Evolutionary conservation across 306 rosid genomes (phyloP), one percentile per base, ranked within the genome.

Genomic region (Pueraria montana): DNA sequence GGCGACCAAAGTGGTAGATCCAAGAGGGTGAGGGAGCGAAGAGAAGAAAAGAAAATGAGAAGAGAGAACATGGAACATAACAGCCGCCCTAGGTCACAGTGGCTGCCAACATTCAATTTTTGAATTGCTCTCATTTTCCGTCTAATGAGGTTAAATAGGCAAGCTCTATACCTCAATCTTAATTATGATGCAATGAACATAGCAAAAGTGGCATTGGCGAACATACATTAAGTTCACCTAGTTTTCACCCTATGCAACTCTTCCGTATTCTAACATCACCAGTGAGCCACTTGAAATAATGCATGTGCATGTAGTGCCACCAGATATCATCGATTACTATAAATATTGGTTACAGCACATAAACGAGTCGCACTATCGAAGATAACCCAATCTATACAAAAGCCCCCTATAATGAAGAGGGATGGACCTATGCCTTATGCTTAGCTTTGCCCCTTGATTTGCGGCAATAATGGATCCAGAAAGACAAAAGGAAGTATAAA

Each of bases 371-470:
- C 65, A 58, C 17, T 23, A 26, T 59, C 36, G 17, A 83, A 26
- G 64, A 55, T 63, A 70, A 11, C 30, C 17, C 48, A 79, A 53
- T 64, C 72, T 85, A 58, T 75, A 80, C 69, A 83, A n/a, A 70
- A 56, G 5, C 74, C 55, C 16, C 10, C 10, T 6, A 34, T 34
- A 34, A 34, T 5, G 8, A 58, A 71, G 64, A 18, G 63, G 59
- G 40, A 30, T 32, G 16, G 27, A 78, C 80, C 71, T 59, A 40
- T 40, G 82, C 40, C 80, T 80, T n/a, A n/a, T n/a, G n/a, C n/a
- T n/a, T 69, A 63, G 48, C 14, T 70, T 70, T 11, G 79, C 30
- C n/a, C 79, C 50, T 58, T 40, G 40, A 52, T 34, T 61, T 68
- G 48, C 75, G 8, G 45, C 12, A 1, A 61, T 52, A 66, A 27